Evolutionary conservation across 2,329 filamentous ascomycete genomes (phyloP).

Genomic region (Botrytis medusae): DNA sequence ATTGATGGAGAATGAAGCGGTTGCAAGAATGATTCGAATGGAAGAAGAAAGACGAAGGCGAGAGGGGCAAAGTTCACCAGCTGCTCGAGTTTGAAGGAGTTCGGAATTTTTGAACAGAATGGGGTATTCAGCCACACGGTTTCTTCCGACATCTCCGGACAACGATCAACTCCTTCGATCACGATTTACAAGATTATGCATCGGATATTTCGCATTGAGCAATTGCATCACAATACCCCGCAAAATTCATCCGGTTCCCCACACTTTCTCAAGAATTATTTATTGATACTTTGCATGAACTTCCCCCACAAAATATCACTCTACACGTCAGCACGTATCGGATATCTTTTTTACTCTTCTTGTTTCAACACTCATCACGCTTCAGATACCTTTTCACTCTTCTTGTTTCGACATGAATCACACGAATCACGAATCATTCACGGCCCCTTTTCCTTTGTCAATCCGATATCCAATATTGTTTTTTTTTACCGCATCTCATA

Average conservation of each 20-base stretch:
- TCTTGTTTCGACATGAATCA: not conserved
- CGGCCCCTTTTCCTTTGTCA: conserved; percentile 15
- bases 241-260: not conserved
- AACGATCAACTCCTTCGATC: not conserved
- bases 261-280: not conserved
- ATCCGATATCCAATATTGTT: not conserved
- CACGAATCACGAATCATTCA: conserved; percentile 6
- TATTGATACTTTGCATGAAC: not conserved
- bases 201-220: not conserved
- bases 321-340: not conserved
- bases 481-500: not conserved
- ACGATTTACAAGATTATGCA: not conserved
- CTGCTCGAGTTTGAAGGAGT: conserved; percentile 9
- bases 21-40: conserved; percentile 17
- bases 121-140: not conserved
- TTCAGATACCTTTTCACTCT: not conserved
- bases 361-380: not conserved
- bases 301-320: conserved; percentile 2
- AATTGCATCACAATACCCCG: not conserved
- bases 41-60: conserved; percentile 21
- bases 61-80: conserved; percentile 21
- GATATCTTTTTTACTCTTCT: not conserved
- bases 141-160: not conserved
- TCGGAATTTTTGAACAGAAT: not conserved
- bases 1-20: conserved; percentile 18